A percentile compares a stretch with the other conserved stretches of the same genome.
These are phyloP conservation scores for Solanum arcanum DNA, from an alignment of 257 asterid species.

Conservation along the genomic window DNA sequence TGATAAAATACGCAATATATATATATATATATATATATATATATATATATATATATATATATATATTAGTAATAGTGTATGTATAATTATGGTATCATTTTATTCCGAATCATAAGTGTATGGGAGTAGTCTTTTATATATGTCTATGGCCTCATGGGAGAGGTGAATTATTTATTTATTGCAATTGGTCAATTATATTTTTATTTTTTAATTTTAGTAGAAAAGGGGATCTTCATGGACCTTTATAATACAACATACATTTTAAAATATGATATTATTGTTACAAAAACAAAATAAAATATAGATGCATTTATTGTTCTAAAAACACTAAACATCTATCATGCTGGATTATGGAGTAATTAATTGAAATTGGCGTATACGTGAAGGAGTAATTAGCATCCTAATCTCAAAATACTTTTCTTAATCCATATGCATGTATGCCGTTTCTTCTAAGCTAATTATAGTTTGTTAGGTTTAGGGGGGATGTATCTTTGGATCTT, in stretches of 20 bases:
- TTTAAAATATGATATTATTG: neutral
- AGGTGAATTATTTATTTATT: neutral
- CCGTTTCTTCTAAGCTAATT: neutral
- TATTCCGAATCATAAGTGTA: neutral
- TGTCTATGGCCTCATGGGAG: neutral
- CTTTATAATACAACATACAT: neutral
- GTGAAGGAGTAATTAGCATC: neutral
- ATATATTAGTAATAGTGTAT: no score
- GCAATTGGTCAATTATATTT: neutral
- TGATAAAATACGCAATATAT: no score
- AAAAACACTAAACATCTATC: neutral
- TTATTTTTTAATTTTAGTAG: neutral
- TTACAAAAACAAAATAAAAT: neutral
- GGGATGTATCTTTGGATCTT: neutral
- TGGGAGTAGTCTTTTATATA: neutral
- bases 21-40: no score
- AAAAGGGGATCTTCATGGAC: neutral
- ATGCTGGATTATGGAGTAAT: neutral
- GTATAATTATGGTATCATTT: neutral
- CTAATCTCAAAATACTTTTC: neutral
- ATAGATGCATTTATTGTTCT: neutral
- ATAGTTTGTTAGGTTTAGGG: neutral
- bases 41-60: no score
- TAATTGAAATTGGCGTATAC: neutral
- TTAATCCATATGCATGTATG: neutral